Conservation (phyloP, 2,329 filamentous ascomycete species). For the Penicillium paneum region DNA sequence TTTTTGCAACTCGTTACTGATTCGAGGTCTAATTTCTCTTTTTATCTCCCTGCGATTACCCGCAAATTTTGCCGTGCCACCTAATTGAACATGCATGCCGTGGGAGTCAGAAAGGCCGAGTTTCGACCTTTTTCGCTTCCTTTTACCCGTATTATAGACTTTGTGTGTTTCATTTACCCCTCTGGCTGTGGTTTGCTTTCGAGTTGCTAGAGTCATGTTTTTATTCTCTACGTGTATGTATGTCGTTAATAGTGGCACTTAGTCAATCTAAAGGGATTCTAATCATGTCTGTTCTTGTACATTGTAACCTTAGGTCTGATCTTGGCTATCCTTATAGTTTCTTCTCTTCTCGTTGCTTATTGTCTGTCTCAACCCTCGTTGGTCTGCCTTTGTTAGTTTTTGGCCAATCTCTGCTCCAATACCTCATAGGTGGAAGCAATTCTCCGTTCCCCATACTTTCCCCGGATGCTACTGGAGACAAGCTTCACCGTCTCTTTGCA, state of each 20-base stretch:
- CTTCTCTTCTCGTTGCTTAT: too few relatives aligned
- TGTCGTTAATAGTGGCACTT: conserved; percentile 43
- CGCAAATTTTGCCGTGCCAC: conserved; percentile 30
- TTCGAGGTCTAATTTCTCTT: conserved; percentile 26
- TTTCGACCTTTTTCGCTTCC: conserved; percentile 16
- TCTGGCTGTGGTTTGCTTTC: conserved; percentile 27
- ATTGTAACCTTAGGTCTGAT: not conserved
- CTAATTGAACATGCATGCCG: conserved; percentile 28
- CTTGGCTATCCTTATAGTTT: too few relatives aligned
- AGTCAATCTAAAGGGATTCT: conserved; percentile 37
- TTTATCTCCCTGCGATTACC: conserved; percentile 12
- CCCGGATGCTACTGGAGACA: conserved; percentile 13
- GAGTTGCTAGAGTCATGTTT: conserved; percentile 34
- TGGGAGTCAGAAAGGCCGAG: conserved; percentile 17
- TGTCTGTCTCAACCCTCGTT: not conserved
- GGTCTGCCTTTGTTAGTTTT: not conserved
- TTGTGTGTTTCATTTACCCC: conserved; percentile 31
- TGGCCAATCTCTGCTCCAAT: too few relatives aligned
- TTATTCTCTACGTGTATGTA: conserved; percentile 41
- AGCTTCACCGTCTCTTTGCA: conserved; percentile 13
- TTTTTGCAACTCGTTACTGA: conserved; percentile 36
- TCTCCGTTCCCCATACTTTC: conserved; percentile 13
- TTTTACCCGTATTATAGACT: conserved; percentile 40
- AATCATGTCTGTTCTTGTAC: conserved; percentile 14
- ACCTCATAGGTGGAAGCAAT: conserved; percentile 27